Evolutionary conservation across 305 asterid species (phyloP), one percentile per base, ranked within the genome.

Genomic region (Coffea humblotiana): DNA sequence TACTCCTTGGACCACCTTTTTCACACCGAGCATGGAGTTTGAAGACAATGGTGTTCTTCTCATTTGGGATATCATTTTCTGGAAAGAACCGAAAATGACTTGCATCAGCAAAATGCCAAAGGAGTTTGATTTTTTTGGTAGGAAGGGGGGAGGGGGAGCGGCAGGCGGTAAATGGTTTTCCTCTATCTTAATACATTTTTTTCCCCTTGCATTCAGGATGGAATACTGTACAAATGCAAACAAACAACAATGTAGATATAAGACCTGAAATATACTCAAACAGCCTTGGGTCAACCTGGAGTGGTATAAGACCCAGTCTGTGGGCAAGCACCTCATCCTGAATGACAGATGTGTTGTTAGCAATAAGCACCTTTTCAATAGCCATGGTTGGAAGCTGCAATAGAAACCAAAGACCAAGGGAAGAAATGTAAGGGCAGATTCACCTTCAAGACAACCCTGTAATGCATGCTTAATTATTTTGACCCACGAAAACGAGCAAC

Each of bases 241-340:
- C 16, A 25, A n/a, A 81, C 58, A 75, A 52, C 18, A 65, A 79
- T 75, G 23, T 37, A 37, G 78, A 83, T 68, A 71, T 67, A 82
- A 84, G 74, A 95, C 99, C 99, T 91, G 97, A 92, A 78, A 86
- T 90, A 83, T 86, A 90, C 25, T 86, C 88, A 51, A 95, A 95
- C 82, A 89, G 90, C 77, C 99, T 87, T 23, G 99, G 99, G 76
- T 94, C 98, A 75, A 92, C 96, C 82, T 85, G 81, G 79, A 95
- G 89, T 8, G 99, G 98, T 85, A 95, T 84, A 78, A 94, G 95
- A 85, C 98, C 98, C 78, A 95, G 90, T 79, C 97, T 88, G 82
- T 91, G 99, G 79, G 99, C 87, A 54, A 95, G 97, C 84, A 90
- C 97, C 92, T 95, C 99, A 85, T 95, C 99, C 91, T 94, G 99